Percentiles rank a stretch among this genome's conserved stretches.
These are phyloP conservation scores for Clarireedia sp. DNA, from an alignment of 2,329 filamentous ascomycete genomes.

Conservation along the genomic window DNA sequence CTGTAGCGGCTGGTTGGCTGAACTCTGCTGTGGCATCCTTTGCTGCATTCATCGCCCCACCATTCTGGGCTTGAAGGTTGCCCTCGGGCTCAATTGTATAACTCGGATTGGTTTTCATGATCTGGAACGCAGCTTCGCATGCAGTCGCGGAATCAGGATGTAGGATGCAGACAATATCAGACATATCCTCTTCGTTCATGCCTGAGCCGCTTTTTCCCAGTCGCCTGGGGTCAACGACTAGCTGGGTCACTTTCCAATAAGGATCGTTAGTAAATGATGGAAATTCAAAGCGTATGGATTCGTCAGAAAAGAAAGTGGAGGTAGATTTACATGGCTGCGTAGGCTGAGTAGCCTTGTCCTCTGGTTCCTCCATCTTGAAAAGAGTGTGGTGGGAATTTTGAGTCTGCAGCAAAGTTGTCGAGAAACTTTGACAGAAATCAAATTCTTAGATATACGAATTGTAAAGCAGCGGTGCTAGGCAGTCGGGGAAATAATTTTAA, in stretches of 20 bases:
- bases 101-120: conserved; percentile 43
- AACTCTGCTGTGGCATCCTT: no score
- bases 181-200: conserved; percentile 71
- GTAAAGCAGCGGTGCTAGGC: conserved; percentile 11
- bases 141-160: conserved; percentile 70
- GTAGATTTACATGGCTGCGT: conserved; percentile 26
- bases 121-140: conserved; percentile 52
- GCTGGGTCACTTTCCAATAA: conserved; percentile 57
- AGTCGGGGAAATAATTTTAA: neutral
- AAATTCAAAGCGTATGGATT: neutral
- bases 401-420: conserved; percentile 5
- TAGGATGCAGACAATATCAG: conserved; percentile 83
- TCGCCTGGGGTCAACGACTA: conserved; percentile 71
- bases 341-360: neutral
- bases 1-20: no score
- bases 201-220: conserved; percentile 74
- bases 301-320: neutral
- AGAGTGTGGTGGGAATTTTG: conserved; percentile 7
- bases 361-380: conserved; percentile 24
- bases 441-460: no score
- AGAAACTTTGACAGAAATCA: neutral
- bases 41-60: no score
- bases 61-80: conserved; percentile 15
- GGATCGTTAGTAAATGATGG: conserved; percentile 15
- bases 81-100: conserved; percentile 52